Base-by-base conservation (phyloP, 768 basidiomycete genomes). In the Suillus discolor region DNA sequence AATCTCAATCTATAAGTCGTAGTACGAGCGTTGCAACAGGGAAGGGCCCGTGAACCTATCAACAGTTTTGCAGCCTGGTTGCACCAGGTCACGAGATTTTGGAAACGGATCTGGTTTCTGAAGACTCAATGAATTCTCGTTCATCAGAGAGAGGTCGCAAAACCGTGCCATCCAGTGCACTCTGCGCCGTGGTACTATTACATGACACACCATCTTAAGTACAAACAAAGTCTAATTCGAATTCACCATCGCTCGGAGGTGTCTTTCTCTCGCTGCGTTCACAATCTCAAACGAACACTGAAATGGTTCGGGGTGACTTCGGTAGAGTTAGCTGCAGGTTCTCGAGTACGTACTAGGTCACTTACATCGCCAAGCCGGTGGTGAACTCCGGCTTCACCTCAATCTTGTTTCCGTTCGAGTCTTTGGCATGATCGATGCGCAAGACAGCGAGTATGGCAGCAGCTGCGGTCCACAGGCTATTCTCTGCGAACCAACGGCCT, bases 381-480 rank as follows among this genome's bases (percentile, higher is more conserved):
- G 42, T 62, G 47, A 47, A 62, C 23, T 47, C 42, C 11, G 15
- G 39, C 16, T 47, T 62, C 28, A 62, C 42, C 41, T 45, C 42
- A 36, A 62, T 62, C 34, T 13, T 47, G 6, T 62, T 25, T 39
- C 59, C 59, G 6, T 61, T 16, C 2, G 38, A 36, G 9, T 61
- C 59, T 61, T 23, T 61, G 31, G 59, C 59, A 39, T 61, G 38
- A 36, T 31, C 15, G 20, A 62, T 31, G 61, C 61, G 44, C 12
- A 62, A 36, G 47, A 62, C 44, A 5, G 61, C 23, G 25, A 62
- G 61, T n/a, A 62, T 44, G 47, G 44, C n/a, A 20, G n/a, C 7
- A 25, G 41, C 15, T 6, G 42, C 61, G 15, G 41, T 47, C 61
- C 44, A 47, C 28, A 47, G 18, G 15, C 38, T 28, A 18, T 23